These are phyloP conservation scores for Pythium aristosporum DNA, from an alignment of 352 stramenopile genomes.

Conservation along the genomic window DNA sequence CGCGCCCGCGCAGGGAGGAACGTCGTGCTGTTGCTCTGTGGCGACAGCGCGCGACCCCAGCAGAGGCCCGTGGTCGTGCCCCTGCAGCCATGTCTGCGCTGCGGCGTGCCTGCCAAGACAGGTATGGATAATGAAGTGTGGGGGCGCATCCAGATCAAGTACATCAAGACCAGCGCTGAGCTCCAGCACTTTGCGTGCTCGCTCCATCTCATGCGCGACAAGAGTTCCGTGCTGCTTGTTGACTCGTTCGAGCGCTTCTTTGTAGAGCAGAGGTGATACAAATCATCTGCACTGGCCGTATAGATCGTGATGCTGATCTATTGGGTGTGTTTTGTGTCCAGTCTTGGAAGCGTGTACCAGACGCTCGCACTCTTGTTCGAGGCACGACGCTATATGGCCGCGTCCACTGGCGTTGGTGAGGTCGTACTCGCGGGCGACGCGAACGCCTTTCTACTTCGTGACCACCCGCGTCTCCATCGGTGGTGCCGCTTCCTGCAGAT, in stretches of 20 bases:
- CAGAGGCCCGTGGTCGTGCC: constrained; percentile 34
- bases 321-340: neutral
- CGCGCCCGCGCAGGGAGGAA: constrained; percentile 37
- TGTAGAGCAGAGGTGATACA: constrained; percentile 29
- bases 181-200: constrained; percentile 65
- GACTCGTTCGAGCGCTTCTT: constrained; percentile 65
- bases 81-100: constrained; percentile 42
- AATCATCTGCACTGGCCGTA: neutral
- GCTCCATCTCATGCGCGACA: constrained; percentile 45
- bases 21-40: constrained; percentile 54
- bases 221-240: constrained; percentile 53
- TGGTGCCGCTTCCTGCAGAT: constrained; percentile 60
- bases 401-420: constrained; percentile 33
- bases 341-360: constrained; percentile 53
- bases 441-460: constrained; percentile 38
- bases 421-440: constrained; percentile 36
- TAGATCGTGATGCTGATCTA: neutral
- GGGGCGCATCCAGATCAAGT: constrained; percentile 69
- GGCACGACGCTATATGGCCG: constrained; percentile 48
- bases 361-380: constrained; percentile 59
- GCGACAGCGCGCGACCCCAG: constrained; percentile 29
- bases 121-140: constrained; percentile 47
- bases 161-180: constrained; percentile 41
- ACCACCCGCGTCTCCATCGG: constrained; percentile 38
- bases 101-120: constrained; percentile 41